Base-by-base conservation (phyloP, 164 flowering plant genomes). In the Berberis thunbergii region DNA sequence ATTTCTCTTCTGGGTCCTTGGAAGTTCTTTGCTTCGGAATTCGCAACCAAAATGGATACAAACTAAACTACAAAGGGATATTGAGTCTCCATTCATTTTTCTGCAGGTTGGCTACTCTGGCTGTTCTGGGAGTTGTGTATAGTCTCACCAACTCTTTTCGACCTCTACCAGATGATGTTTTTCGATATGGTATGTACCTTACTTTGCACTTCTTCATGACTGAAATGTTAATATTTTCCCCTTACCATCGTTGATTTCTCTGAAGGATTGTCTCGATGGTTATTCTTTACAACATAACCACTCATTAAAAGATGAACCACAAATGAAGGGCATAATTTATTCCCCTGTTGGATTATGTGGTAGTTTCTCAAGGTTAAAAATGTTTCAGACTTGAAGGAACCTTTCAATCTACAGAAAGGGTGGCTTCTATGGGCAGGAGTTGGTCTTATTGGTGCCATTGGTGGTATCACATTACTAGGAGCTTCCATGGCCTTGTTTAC, bases 351-450 rank as follows among this genome's bases (percentile, higher is more conserved):
- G 26, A 26, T 26, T 26, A 26, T 26, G 26, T 26, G 26, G 26
- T 26, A 26, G 26, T 10, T 3, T 7, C 11, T 4, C 13, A 11
- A 10, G 8, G 54, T 7, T 7, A 26, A 6, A 10, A 7, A 10
- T 46, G 49, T 74, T 77, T 72, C 84, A 94, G 99, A 87, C 74
- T 72, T 73, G 70, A 91, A 72, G 79, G 87, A 88, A 49, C 98
- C 97, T 64, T 88, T 94, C 78, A 79, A 69, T 80, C 84, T 88
- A 38, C 82, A 81, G 75, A 89, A 73, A 54, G 98, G 98, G 6
- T 94, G 98, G 98, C 75, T 94, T 49, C 66, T 94, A 60, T 94
- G 97, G 97, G 88, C 96, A 41, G 96, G 80, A 60, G 60, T 86
- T 75, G 91, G 95, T 62, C 81, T 94, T 59, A 71, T 66, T 58